Conservation (phyloP, 768 basidiomycete genomes). For the Hortiboletus campestris region DNA sequence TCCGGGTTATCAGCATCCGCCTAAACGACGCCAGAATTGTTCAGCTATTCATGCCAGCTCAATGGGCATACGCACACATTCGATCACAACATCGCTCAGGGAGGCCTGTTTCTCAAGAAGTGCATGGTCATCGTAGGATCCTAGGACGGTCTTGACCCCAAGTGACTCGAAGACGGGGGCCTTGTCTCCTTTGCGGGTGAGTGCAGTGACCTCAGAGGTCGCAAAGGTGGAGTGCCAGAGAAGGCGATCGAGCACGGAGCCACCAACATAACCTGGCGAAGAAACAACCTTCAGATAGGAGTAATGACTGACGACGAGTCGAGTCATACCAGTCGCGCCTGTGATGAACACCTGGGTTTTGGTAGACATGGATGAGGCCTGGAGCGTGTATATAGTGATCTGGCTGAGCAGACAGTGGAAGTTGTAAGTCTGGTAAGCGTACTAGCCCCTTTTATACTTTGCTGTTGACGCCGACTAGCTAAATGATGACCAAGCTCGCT, state of each 20-base stretch:
- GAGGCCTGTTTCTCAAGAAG: constrained; percentile 45
- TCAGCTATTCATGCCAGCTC: too few species aligned
- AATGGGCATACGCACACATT: constrained; percentile 30
- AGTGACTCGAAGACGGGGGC: constrained; percentile 17
- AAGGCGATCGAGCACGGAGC: constrained; percentile 32
- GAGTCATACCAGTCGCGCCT: constrained; percentile 17
- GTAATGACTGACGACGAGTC: not conserved
- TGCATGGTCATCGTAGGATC: constrained; percentile 43
- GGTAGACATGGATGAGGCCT: constrained; percentile 7
- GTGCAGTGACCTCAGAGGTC: constrained; percentile 25
- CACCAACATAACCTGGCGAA: constrained; percentile 33
- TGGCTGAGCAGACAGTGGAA: not conserved
- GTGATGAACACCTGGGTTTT: constrained; percentile 23
- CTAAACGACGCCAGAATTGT: constrained; percentile 19
- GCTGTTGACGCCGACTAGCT: not conserved
- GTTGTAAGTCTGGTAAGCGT: not conserved
- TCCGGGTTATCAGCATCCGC: constrained; percentile 47
- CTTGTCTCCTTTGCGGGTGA: constrained; percentile 33
- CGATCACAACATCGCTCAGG: constrained; percentile 43
- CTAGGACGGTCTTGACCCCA: constrained; percentile 33
- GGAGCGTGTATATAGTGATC: too few species aligned
- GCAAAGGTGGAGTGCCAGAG: constrained; percentile 24
- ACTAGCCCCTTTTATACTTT: constrained; percentile 4
- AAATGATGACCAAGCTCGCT: constrained; percentile 7
- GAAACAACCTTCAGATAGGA: not conserved